Evolutionary conservation across 805 yeast species (phyloP).

Genomic region (Ogataea degrootiae): DNA sequence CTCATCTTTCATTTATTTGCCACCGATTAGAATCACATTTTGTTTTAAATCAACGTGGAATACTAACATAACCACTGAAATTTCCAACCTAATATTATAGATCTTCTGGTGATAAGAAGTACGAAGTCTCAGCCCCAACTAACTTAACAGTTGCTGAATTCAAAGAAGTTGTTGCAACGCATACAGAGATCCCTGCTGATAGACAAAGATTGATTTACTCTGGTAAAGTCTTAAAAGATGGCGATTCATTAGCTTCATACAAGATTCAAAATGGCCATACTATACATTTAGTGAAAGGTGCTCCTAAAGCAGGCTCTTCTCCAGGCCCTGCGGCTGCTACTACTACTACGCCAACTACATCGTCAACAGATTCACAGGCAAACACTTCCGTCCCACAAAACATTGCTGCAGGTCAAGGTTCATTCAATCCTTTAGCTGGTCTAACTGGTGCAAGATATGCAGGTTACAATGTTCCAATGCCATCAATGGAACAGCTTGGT

Average conservation of each 20-base stretch:
- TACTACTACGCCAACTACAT: slow-evolving; percentile 21
- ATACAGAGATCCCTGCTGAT: slow-evolving; percentile 64
- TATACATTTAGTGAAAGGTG: slow-evolving; percentile 84
- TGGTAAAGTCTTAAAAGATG: slow-evolving; percentile 88
- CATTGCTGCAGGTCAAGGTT: slow-evolving; percentile 74
- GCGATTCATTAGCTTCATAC: slow-evolving; percentile 67
- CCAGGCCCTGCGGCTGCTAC: slow-evolving; percentile 14
- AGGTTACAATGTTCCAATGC: slow-evolving; percentile 78
- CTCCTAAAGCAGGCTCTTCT: slow-evolving; percentile 32
- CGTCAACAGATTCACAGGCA: slow-evolving; percentile 15
- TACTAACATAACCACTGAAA: not conserved
- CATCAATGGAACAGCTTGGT: slow-evolving; percentile 51
- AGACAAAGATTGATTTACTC: slow-evolving; percentile 88
- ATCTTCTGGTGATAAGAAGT: slow-evolving; percentile 73
- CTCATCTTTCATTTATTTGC: not conserved
- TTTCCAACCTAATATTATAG: slow-evolving; percentile 11
- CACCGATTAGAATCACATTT: not conserved
- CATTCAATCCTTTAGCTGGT: slow-evolving; percentile 87
- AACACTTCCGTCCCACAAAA: slow-evolving; percentile 3
- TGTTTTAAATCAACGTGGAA: not conserved
- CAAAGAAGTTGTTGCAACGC: slow-evolving; percentile 58
- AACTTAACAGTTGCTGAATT: slow-evolving; percentile 59
- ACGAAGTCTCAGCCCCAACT: slow-evolving; percentile 54
- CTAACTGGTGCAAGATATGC: slow-evolving; percentile 95
- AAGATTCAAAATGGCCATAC: slow-evolving; percentile 85